These are phyloP conservation scores for Eleusine indica DNA, from an alignment of 176 grass and related monocot genomes.

Conservation along the genomic window DNA sequence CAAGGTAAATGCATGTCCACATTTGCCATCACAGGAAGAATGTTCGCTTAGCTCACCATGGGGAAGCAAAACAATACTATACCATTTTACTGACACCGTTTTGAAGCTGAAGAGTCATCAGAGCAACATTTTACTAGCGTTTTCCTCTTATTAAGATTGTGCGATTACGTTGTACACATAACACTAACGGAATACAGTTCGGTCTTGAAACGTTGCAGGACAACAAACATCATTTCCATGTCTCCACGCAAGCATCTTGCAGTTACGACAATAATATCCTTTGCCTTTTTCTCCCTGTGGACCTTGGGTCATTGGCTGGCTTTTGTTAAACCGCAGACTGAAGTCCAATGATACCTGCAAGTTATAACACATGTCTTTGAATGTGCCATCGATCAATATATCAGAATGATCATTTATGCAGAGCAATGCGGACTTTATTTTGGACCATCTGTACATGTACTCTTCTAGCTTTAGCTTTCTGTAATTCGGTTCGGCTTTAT, in stretches of 20 bases:
- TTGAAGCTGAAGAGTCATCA: not conserved
- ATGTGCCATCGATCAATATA: not conserved
- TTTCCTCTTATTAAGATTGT: not conserved
- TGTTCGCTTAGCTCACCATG: not conserved
- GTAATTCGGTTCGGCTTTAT: not conserved
- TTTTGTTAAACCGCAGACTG: constrained; percentile 50
- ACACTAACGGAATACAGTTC: not conserved
- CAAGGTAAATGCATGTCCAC: not conserved
- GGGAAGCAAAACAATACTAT: not conserved
- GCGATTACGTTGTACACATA: constrained; percentile 25
- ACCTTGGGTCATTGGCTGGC: not conserved
- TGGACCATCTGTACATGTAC: not conserved
- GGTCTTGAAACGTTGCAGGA: constrained; percentile 9
- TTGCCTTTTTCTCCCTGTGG: not conserved
- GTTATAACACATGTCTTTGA: not conserved
- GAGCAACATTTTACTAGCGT: not conserved
- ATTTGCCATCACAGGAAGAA: not conserved
- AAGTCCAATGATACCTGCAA: constrained; percentile 68
- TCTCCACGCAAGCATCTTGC: not conserved
- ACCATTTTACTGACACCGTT: not conserved
- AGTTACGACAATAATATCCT: not conserved
- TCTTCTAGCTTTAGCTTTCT: not conserved
- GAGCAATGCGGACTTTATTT: not conserved
- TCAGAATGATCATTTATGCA: not conserved
- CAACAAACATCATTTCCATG: constrained; percentile 20